A percentile compares a stretch with the other conserved stretches of the same genome.
Evolutionary conservation across 2,329 filamentous ascomycete species (phyloP).

Genomic region (Neonectria neomacrospora): DNA sequence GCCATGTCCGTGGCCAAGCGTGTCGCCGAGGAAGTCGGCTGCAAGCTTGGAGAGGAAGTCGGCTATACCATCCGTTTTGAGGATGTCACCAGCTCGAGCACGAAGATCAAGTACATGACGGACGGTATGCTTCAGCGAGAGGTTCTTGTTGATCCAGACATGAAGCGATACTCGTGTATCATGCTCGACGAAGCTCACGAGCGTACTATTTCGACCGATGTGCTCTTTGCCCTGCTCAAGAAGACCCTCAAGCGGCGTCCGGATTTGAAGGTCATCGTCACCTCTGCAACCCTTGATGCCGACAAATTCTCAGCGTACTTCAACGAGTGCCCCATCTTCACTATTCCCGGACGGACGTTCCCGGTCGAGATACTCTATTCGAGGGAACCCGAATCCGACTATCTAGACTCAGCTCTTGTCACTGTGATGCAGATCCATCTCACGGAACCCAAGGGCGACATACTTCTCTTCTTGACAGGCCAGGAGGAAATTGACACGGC

Average conservation of each 20-base stretch:
- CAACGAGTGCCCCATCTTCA: slow-evolving; percentile 94
- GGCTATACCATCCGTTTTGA: slow-evolving; percentile 99
- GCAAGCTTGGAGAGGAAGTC: slow-evolving; percentile 88
- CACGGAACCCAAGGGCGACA: slow-evolving; percentile 91
- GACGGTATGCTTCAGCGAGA: slow-evolving; percentile 98
- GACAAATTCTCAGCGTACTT: slow-evolving; percentile 99
- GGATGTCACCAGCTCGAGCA: slow-evolving; percentile 87
- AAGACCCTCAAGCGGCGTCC: slow-evolving; percentile 87
- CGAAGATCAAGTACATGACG: slow-evolving; percentile 99
- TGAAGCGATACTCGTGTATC: slow-evolving; percentile 92
- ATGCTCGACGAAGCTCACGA: slow-evolving; percentile 99
- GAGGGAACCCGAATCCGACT: slow-evolving; percentile 93
- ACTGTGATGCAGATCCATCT: slow-evolving; percentile 99
- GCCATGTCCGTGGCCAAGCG: slow-evolving; percentile 98
- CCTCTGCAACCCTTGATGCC: slow-evolving; percentile 93
- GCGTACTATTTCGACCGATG: slow-evolving; percentile 93
- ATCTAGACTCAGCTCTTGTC: slow-evolving; percentile 91
- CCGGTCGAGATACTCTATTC: slow-evolving; percentile 97
- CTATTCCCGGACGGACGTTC: slow-evolving; percentile 93
- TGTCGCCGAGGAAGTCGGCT: slow-evolving; percentile 95
- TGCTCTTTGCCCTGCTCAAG: slow-evolving; percentile 93
- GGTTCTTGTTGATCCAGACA: slow-evolving; percentile 89
- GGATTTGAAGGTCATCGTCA: slow-evolving; percentile 95
- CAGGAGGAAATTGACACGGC: slow-evolving; percentile 98
- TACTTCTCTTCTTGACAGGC: slow-evolving; percentile 95